Base-by-base conservation (phyloP, 192 early-diverging fungal genomes). In the Umbelopsis vinacea region DNA sequence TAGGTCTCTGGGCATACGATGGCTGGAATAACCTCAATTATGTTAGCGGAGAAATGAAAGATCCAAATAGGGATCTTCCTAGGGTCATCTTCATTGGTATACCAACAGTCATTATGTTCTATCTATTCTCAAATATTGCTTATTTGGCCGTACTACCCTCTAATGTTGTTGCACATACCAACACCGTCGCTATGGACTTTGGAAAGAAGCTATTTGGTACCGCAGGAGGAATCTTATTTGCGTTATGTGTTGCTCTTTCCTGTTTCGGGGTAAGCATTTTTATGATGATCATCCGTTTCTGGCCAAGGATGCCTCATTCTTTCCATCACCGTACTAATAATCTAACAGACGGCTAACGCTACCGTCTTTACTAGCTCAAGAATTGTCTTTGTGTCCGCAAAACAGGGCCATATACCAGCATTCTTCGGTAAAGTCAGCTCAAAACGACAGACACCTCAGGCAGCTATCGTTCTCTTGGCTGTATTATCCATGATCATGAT, bases 41-140 rank as follows among this genome's bases (percentile, higher is more conserved):
- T 73, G 88, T 91, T 52, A 87, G 93, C 52, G 92, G 91, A 52
- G 95, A 96, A 84, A 91, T 96, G 85, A 90, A 92, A 72, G 82
- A 87, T 52, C 95, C 95, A 33, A 85, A 89, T 8, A 87, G 88
- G 33, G 94, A 94, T 70, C 77, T 95, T 47, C 93, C 92, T 15
- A 86, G 89, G 69, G 91, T 93, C 6, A 90, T 92, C n/a, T 87
- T 92, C 70, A 85, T 91, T 19, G 89, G 93, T 0, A 84, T 96
- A 19, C 86, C 84, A 6, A 76, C 92, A 38, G 89, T 92, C 29
- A 87, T 92, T 3, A 52, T 89, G 17, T 88, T 89, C 24, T 96
- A 96, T 76, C 77, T 94, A 10, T 75, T 94, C 71, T 89, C 92
- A 35, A 94, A 95, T 74, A 86, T 92, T 3, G 91, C 95, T 1